Evolutionary conservation across 176 grass and related monocot genomes (phyloP), one percentile per base, ranked within the genome.

Genomic region (Aegilops bicornis): DNA sequence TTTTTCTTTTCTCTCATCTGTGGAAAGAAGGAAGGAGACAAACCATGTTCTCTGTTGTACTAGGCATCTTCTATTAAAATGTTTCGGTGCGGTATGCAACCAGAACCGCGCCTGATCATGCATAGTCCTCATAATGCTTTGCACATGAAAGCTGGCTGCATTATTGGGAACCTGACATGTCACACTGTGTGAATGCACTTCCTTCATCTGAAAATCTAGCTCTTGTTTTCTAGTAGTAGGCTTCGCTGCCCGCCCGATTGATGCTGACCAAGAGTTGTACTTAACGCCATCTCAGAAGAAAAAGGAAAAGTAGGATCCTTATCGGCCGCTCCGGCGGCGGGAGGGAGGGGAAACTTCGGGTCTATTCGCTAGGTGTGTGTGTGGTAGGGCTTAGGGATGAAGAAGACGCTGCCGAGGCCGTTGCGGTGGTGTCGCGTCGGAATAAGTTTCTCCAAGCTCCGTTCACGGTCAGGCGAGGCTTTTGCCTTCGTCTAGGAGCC

Each of bases 111-210:
- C 15, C 58, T 76, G 29, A 43, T 58, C 66, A 36, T 35, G 69
- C 20, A 40, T 8, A 32, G 19, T 42, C 68, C 17, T 31, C 68
- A 1, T 16, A 20, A 33, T 71, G 3, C 33, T 69, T 22, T 63
- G 78, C 88, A 77, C 78, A 86, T 82, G 88, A 77, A 70, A 70
- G 78, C 70, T 74, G 7, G 37, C 22, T 54, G 64, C 39, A 65
- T 90, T 64, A 83, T 73, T 73, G 73, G 17, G 40, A 81, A 78
- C 65, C 73, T 86, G 72, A 90, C 88, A 69, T 77, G 39, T 10
- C 0, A 13, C 62, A 35, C 76, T 54, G 50, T 69, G 40, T 27
- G 1, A 40, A 76, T 89, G 24, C 60, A 81, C 23, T 19, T 10
- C 25, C 45, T 5, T 14, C 32, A 4, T 35, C 17, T 24, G 39